A percentile compares a stretch with the other conserved stretches of the same genome.
Conservation (phyloP, 441 rosid species). For the Erodium trifolium region DNA sequence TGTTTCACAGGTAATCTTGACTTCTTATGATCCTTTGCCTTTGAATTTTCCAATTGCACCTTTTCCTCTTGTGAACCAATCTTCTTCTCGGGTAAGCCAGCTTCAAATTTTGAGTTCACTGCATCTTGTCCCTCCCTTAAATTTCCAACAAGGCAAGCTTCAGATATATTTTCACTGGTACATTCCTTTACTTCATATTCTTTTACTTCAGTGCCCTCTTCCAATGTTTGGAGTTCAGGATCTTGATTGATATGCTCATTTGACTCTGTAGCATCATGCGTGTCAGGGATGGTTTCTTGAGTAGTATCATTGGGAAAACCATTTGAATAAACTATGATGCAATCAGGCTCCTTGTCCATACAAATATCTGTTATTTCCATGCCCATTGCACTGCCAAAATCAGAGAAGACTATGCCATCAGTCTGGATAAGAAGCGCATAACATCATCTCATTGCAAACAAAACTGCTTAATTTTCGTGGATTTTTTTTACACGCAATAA, state of each 20-base stretch:
- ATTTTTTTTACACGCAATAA: no score
- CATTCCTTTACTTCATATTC: constrained; percentile 86
- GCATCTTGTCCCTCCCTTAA: constrained; percentile 27
- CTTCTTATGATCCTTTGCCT: constrained; percentile 26
- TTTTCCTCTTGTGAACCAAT: constrained; percentile 18
- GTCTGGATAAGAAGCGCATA: background rate
- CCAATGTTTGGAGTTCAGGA: constrained; percentile 38
- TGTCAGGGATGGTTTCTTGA: background rate
- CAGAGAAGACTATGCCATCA: background rate
- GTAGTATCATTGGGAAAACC: constrained; percentile 35
- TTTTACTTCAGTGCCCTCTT: constrained; percentile 50
- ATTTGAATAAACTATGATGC: constrained; percentile 41
- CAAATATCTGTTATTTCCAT: constrained; percentile 59
- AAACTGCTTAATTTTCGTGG: background rate
- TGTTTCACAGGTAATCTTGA: constrained; percentile 28
- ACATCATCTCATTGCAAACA: background rate
- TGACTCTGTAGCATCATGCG: constrained; percentile 27
- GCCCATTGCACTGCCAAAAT: constrained; percentile 41
- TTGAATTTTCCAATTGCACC: constrained; percentile 18
- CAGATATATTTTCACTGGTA: constrained; percentile 38
- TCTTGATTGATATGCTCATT: constrained; percentile 40
- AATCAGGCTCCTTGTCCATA: constrained; percentile 79
- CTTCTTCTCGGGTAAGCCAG: background rate
- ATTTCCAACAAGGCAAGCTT: constrained; percentile 22
- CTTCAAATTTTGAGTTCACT: constrained; percentile 24